Percentiles rank a stretch among this genome's conserved stretches.
phyloP scores from a whole-genome alignment of 208 protist species.

The Trypanosoma mega region DNA sequence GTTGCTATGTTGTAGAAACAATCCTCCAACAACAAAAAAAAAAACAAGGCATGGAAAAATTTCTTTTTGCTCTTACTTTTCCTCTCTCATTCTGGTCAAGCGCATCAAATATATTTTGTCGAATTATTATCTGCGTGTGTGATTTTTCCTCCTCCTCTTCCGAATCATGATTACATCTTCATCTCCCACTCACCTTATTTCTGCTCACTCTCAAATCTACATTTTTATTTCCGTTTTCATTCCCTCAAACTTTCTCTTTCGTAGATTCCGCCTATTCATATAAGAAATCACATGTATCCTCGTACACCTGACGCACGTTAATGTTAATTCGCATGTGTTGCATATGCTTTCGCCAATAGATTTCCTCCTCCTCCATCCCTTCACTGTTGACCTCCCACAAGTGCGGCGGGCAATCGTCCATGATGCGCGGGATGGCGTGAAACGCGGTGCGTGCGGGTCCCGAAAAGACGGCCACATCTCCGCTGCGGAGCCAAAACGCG shows the following conservation, averaged over 20 bases:
- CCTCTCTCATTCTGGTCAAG: not conserved
- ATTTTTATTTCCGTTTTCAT: no score
- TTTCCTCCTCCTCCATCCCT: constrained; percentile 36
- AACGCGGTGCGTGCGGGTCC: constrained; percentile 67
- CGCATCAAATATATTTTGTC: no score
- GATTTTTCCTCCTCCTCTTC: no score
- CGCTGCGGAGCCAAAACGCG: constrained; percentile 77
- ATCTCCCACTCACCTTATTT: no score
- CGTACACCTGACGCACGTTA: constrained; percentile 84
- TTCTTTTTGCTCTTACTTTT: not conserved
- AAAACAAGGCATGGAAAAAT: no score
- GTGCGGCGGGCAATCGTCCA: constrained; percentile 80
- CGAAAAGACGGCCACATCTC: constrained; percentile 75
- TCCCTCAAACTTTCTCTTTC: no score
- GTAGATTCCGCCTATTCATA: no score
- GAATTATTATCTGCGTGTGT: no score
- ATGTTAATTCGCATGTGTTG: constrained; percentile 87
- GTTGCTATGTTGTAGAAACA: no score
- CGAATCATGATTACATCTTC: no score
- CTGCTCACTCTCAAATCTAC: no score
- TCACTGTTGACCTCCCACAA: constrained; percentile 29
- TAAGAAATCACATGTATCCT: constrained; percentile 47
- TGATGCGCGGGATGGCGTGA: constrained; percentile 74
- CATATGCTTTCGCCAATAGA: constrained; percentile 85
- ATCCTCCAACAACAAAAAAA: no score